A percentile compares a stretch with the other conserved stretches of the same genome.
These are phyloP conservation scores for Primulina huaijiensis DNA, from an alignment of 257 asterid genomes.

Conservation along the genomic window DNA sequence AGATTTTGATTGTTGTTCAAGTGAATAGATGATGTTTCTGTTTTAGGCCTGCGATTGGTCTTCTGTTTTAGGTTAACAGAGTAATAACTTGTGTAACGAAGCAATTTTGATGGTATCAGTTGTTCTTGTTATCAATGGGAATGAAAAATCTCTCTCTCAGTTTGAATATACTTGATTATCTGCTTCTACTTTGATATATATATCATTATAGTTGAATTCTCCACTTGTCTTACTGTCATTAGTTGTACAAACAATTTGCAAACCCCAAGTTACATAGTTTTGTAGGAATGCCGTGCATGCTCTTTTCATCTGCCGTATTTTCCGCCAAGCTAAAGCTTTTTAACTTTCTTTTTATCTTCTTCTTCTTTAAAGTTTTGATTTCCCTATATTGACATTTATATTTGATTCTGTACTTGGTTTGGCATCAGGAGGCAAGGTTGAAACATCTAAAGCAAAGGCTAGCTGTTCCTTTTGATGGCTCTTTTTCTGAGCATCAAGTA, in stretches of 20 bases:
- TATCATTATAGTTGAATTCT: neutral
- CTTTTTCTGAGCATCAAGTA: slow-evolving; percentile 79
- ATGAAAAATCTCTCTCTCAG: too few relatives aligned
- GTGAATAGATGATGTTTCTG: neutral
- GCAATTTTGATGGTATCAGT: too few relatives aligned
- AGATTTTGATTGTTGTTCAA: too few relatives aligned
- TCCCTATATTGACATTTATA: slow-evolving; percentile 2
- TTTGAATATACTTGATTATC: neutral
- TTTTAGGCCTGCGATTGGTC: too few relatives aligned
- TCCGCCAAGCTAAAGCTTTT: neutral
- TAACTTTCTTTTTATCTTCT: neutral
- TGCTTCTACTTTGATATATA: neutral
- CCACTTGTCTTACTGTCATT: neutral
- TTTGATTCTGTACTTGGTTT: slow-evolving; percentile 21
- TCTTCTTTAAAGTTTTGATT: slow-evolving; percentile 4
- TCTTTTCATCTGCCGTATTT: neutral
- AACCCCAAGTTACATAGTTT: neutral
- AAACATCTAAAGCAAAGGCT: slow-evolving; percentile 71
- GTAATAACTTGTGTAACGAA: too few relatives aligned
- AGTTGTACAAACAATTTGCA: neutral
- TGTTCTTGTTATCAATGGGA: too few relatives aligned
- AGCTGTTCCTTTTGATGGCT: slow-evolving; percentile 80
- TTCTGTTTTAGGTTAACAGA: too few relatives aligned
- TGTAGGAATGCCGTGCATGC: slow-evolving; percentile 19
- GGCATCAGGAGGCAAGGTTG: slow-evolving; percentile 74